phyloP scores from a whole-genome alignment of 1,284 basidiomycete genomes.

The Psilocybe mexicana region DNA sequence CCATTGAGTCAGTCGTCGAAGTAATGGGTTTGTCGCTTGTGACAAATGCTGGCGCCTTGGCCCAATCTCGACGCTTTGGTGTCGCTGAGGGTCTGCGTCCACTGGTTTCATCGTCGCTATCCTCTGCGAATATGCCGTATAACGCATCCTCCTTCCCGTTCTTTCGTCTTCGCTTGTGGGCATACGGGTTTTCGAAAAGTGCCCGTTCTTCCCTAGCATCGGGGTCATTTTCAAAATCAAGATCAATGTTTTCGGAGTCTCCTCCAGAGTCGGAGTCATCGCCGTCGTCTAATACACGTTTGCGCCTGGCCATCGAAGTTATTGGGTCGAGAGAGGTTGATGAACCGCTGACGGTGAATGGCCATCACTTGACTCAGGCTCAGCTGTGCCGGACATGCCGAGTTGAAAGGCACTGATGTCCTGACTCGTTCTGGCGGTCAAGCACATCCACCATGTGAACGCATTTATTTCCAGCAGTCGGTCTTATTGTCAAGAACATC shows the following conservation, averaged over 20 bases:
- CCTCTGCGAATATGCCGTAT: slow-evolving; percentile 83
- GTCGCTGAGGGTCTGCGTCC: slow-evolving; percentile 30
- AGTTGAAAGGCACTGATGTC: background rate
- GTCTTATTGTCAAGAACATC: slow-evolving; percentile 11
- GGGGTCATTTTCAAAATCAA: slow-evolving; percentile 58
- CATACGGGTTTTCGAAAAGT: slow-evolving; percentile 80
- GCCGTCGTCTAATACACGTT: slow-evolving; percentile 77
- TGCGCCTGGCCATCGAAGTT: slow-evolving; percentile 74
- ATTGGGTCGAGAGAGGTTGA: background rate
- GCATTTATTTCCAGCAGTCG: background rate
- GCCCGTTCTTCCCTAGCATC: slow-evolving; percentile 77
- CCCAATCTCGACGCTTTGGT: slow-evolving; percentile 44
- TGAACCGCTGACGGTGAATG: background rate
- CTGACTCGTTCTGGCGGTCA: background rate
- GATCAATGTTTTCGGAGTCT: slow-evolving; percentile 46
- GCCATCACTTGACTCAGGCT: slow-evolving; percentile 6
- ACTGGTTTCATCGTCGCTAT: slow-evolving; percentile 64
- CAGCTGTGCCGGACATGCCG: background rate
- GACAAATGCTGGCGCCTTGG: slow-evolving; percentile 81
- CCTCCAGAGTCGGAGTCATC: slow-evolving; percentile 70
- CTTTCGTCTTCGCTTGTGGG: slow-evolving; percentile 62
- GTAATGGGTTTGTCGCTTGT: slow-evolving; percentile 56
- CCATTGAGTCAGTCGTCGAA: slow-evolving; percentile 41
- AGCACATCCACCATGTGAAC: background rate
- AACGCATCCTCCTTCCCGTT: slow-evolving; percentile 75